A percentile compares a stretch with the other conserved stretches of the same genome.
Conservation (phyloP, 345 rosid genomes). For the Eucalyptus shirleyi region DNA sequence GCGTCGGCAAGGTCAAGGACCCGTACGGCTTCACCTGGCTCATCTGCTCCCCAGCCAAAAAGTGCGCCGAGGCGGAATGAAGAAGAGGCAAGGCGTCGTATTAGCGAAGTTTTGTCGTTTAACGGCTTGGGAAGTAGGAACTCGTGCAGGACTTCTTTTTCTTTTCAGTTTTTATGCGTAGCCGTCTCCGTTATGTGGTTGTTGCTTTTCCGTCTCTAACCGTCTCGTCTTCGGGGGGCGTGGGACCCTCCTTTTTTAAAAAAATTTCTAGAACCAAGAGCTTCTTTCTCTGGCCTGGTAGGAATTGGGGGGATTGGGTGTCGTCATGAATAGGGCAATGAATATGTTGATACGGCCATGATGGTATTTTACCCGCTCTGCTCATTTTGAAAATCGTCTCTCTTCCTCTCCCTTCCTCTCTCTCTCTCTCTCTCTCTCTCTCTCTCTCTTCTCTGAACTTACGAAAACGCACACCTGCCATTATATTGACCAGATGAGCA, state of each 20-base stretch:
- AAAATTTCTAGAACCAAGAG: background rate
- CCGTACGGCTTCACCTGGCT: slow-evolving; percentile 76
- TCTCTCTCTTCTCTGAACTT: background rate
- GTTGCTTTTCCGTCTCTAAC: background rate
- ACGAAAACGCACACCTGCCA: background rate
- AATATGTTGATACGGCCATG: background rate
- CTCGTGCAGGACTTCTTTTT: background rate
- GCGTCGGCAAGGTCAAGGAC: slow-evolving; percentile 61
- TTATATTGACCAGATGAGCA: background rate
- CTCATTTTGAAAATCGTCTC: background rate
- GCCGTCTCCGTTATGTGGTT: background rate
- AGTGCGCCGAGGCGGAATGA: background rate
- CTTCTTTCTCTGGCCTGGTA: background rate
- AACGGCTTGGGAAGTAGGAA: background rate
- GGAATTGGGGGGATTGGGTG: background rate
- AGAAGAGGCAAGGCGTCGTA: background rate
- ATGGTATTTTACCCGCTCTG: background rate
- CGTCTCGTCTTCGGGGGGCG: background rate
- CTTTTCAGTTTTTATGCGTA: background rate
- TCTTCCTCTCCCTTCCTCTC: background rate
- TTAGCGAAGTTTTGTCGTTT: background rate
- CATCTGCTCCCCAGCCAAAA: slow-evolving; percentile 28
- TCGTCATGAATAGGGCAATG: background rate
- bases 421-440: no score
- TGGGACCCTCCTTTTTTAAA: background rate